Evolutionary conservation across 2,329 filamentous ascomycete species (phyloP), one percentile per base, ranked within the genome.

Genomic region (Fusarium proliferatum): DNA sequence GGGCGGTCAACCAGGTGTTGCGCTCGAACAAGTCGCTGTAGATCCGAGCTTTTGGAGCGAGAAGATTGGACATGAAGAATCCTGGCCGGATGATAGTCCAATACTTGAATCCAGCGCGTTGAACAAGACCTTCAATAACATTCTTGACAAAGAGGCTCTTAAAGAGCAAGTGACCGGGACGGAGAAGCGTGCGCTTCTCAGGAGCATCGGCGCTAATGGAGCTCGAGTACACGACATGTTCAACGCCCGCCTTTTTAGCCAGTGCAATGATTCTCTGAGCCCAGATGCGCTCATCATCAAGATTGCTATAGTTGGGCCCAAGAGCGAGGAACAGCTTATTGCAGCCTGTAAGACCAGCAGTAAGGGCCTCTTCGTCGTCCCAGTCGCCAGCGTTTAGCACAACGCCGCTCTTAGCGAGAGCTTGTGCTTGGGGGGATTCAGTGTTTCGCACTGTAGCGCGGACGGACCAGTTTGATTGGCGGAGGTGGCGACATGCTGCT

Each of bases 401-500:
- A 11, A 64, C 61, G 6, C 61, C 45, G 1, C 45, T 28, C 2
- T 39, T 33, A 21, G 57, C 17, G 5, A 64, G 46, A 0, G 26
- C 38, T 16, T 52, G 57, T 0, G 57, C 57, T 3, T 51, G 23
- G 19, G n/a, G 5, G 0, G 61, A 64, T 1, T 64, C 33, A 1
- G n/a, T 38, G 13, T 64, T 64, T 33, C 61, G 45, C 38, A 64
- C 61, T 45, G 61, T 53, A 42, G 61, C 58, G 13, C 19, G 57
- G 5, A 63, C 58, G 9, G 38, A 26, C 57, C 57, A 63, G 26
- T 36, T 10, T 30, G 42, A 15, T 63, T 64, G 57, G 26, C 57
- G 57, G 9, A 63, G 58, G 17, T 28, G 39, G 17, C 38, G 57
- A 13, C 61, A 63, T 6, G 45, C 61, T 39, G 61, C 61, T 26